These are phyloP conservation scores for Triglochin maritima DNA, from an alignment of 106 monocot genomes.

Conservation along the genomic window DNA sequence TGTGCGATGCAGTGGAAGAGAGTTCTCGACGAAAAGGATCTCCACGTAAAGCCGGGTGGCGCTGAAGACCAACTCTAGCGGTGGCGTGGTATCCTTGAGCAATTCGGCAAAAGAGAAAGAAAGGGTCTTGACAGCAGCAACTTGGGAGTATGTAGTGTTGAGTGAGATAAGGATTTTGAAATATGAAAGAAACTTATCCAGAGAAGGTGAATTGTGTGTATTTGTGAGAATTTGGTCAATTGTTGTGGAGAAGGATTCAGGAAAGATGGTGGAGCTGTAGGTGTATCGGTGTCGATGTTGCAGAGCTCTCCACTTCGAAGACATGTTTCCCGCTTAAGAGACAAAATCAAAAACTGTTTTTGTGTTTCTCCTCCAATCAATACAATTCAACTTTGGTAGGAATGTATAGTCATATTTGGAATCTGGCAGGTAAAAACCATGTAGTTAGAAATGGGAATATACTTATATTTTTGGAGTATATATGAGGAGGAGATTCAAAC, in stretches of 20 bases:
- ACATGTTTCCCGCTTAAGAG: constrained; percentile 35
- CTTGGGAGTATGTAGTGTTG: constrained; percentile 67
- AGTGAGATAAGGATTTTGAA: constrained; percentile 41
- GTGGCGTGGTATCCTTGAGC: constrained; percentile 5
- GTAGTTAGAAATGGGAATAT: too few relatives aligned
- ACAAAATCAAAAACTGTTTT: too few relatives aligned
- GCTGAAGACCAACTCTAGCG: constrained; percentile 10
- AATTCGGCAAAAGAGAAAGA: constrained; percentile 42
- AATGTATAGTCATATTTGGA: too few relatives aligned
- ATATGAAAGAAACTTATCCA: constrained; percentile 24
- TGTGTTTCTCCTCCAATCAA: too few relatives aligned
- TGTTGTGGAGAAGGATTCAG: constrained; percentile 41
- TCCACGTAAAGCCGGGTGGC: constrained; percentile 53
- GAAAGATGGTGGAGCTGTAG: constrained; percentile 76
- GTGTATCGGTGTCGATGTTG: constrained; percentile 93
- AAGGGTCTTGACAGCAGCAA: constrained; percentile 54
- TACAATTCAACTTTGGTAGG: too few relatives aligned
- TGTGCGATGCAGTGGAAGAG: constrained; percentile 85
- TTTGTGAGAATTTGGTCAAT: constrained; percentile 20
- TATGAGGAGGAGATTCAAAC: too few relatives aligned
- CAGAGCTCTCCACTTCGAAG: constrained; percentile 87
- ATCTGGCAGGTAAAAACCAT: too few relatives aligned
- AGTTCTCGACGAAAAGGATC: constrained; percentile 89
- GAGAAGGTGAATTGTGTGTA: constrained; percentile 8
- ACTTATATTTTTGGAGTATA: too few relatives aligned